Evolutionary conservation across 2,329 filamentous ascomycete genomes (phyloP), one percentile per base, ranked within the genome.

Genomic region (Xylariales sp.): DNA sequence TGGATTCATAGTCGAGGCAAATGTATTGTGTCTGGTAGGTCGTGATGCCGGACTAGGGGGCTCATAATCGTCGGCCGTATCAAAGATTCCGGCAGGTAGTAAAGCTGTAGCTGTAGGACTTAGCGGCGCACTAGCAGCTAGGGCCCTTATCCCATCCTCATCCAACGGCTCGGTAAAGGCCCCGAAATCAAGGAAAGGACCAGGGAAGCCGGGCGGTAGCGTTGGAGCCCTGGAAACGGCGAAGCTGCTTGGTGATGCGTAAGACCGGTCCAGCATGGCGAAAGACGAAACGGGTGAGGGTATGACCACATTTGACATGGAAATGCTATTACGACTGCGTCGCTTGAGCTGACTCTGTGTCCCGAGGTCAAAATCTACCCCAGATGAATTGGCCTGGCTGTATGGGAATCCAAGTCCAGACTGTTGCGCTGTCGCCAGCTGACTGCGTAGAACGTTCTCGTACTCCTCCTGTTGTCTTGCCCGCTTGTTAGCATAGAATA

Each of bases 41-140:
- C 57, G 46, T 31, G 61, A 53, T 14, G 48, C 50, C 27, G 69
- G 67, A 51, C 69, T 73, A 8, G 64, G 67, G n/a, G 70, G 66
- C 12, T 82, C 80, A 28, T 82, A 72, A 35, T 83, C 81, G 32
- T 82, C 67, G 25, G 59, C 44, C 50, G 86, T 82, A 38, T 84
- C 80, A 46, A 78, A 68, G 45, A 76, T 74, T n/a, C 68, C 70
- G 5, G 86, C 85, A 1, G 87, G 87, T 12, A 94, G 65, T 3
- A 91, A 69, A 12, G 82, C 76, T 20, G 84, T 81, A 2, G 86
- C 87, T 4, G 84, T 85, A 2, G 87, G 87, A 52, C 85, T 90
- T 58, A 91, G 76, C 1, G 84, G 84, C 2, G 84, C 86, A 20
- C 78, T 80, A 14, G 72, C 75, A 3, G 74, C 80, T 25, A 84